Evolutionary conservation across 2,329 filamentous ascomycete species (phyloP).

Genomic region (Ceratocystis huliohia): DNA sequence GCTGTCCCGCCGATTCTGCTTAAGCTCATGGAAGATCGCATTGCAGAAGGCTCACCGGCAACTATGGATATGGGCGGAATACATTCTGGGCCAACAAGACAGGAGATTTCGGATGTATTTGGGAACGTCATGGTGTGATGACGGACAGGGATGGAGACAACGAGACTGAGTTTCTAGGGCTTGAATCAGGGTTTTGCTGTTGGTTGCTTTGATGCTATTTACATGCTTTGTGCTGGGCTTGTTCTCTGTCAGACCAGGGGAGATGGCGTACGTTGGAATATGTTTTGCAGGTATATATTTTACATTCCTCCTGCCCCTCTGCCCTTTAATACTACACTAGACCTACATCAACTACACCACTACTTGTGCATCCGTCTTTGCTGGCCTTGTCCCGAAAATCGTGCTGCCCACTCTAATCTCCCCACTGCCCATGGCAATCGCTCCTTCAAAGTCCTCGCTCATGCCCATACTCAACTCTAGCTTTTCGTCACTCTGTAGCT

Average conservation of each 20-base stretch:
- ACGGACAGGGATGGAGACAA: conserved; percentile 11
- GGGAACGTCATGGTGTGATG: conserved; percentile 42
- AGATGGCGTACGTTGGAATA: background rate
- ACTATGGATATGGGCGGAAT: conserved; percentile 27
- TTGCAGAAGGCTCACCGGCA: conserved; percentile 44
- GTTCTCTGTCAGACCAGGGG: background rate
- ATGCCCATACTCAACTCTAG: conserved; percentile 96
- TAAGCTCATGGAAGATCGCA: conserved; percentile 75
- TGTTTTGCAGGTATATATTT: background rate
- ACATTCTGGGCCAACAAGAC: conserved; percentile 32
- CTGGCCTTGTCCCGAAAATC: conserved; percentile 76
- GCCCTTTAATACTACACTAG: too few species aligned
- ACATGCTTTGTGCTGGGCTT: background rate
- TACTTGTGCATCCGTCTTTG: conserved; percentile 66
- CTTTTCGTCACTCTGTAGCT: conserved; percentile 30
- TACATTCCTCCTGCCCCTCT: background rate
- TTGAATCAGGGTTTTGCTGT: background rate
- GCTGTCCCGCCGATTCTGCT: conserved; percentile 66
- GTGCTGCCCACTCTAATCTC: conserved; percentile 89
- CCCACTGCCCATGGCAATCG: conserved; percentile 67
- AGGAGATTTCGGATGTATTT: conserved; percentile 44
- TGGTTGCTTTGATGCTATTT: conserved; percentile 1
- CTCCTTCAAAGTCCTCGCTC: conserved; percentile 91
- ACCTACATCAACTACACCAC: conserved; percentile 29
- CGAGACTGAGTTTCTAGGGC: background rate